Evolutionary conservation across 345 rosid species (phyloP).

Genomic region (Trapa incisa): DNA sequence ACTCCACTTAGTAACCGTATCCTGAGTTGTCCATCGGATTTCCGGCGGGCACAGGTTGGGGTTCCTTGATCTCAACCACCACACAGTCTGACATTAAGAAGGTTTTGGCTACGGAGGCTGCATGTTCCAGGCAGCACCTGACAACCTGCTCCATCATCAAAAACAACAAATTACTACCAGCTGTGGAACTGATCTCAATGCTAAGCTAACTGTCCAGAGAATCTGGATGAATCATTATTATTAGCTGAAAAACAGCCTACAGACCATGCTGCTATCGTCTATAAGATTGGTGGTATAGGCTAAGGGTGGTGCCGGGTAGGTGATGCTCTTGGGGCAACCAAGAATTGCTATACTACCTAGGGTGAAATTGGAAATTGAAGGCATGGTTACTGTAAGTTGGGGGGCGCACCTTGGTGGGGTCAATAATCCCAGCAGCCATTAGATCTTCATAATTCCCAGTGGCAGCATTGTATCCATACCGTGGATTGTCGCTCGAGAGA

Average conservation of each 20-base stretch:
- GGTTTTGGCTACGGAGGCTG: conserved; percentile 92
- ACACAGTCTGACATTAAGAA: conserved; percentile 98
- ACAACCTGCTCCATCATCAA: conserved; percentile 44
- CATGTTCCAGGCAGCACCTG: conserved; percentile 99
- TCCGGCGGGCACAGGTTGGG: conserved; percentile 53
- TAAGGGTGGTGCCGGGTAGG: too few relatives aligned
- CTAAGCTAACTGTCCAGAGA: too few relatives aligned
- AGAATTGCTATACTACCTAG: too few relatives aligned
- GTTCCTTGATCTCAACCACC: conserved; percentile 94
- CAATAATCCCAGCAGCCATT: conserved; percentile 95
- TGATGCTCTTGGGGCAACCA: too few relatives aligned
- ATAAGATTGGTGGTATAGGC: too few relatives aligned
- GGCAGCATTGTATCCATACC: conserved; percentile 81
- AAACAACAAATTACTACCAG: neutral
- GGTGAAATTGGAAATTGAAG: neutral
- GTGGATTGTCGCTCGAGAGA: conserved; percentile 56
- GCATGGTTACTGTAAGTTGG: neutral
- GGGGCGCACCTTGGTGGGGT: conserved; percentile 73
- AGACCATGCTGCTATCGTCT: too few relatives aligned
- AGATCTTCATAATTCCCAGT: conserved; percentile 90
- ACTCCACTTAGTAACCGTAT: conserved; percentile 1
- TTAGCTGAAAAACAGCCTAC: too few relatives aligned
- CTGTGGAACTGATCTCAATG: neutral
- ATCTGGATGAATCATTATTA: too few relatives aligned
- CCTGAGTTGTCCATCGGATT: conserved; percentile 87